These are phyloP conservation scores for Neurospora sp. DNA, from an alignment of 495 filamentous ascomycete genomes.

Conservation along the genomic window DNA sequence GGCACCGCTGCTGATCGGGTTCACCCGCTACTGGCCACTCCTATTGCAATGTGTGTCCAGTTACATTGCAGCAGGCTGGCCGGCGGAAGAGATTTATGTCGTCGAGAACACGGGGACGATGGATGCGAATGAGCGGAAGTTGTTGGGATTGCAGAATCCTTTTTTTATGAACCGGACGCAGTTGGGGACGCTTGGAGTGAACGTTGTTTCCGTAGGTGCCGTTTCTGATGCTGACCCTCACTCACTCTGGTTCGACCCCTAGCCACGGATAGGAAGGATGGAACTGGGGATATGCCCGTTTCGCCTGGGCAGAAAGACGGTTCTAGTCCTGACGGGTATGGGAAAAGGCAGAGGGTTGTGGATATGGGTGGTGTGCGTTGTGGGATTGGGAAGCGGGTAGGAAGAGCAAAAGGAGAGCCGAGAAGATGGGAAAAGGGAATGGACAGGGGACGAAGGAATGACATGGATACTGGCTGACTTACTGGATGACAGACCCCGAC, in stretches of 20 bases:
- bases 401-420: background rate
- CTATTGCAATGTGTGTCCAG: conserved; percentile 47
- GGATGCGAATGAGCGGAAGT: conserved; percentile 36
- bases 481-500: conserved; percentile 35
- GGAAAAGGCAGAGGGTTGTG: background rate
- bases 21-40: conserved; percentile 49
- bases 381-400: background rate
- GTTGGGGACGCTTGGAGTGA: conserved; percentile 41
- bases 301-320: no score
- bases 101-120: conserved; percentile 55
- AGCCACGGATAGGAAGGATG: background rate
- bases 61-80: conserved; percentile 53
- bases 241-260: background rate
- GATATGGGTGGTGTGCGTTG: background rate
- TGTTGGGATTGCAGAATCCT: conserved; percentile 47
- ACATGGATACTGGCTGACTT: background rate
- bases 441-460: background rate
- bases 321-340: background rate
- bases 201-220: conserved; percentile 28
- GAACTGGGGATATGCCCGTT: background rate
- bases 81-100: conserved; percentile 46
- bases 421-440: background rate
- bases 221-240: background rate
- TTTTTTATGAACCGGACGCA: conserved; percentile 51
- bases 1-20: conserved; percentile 49